Percentiles rank a stretch among this genome's conserved stretches.
phyloP scores from a whole-genome alignment of 352 stramenopile genomes.

The Phytophthora uliginosa region DNA sequence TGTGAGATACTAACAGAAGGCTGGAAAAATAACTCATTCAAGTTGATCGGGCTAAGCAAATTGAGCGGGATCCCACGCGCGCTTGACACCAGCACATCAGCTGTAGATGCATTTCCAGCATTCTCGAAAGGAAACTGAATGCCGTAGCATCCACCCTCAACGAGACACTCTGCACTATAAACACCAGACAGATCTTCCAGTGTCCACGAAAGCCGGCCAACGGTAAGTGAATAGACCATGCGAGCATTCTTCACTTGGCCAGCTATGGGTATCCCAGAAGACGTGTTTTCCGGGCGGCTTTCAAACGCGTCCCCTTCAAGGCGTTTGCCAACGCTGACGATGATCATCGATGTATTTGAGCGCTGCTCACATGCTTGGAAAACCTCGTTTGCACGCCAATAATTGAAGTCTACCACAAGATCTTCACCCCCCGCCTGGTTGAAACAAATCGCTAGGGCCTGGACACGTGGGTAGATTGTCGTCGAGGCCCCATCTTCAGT shows the following conservation, averaged over 20 bases:
- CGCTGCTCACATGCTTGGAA: constrained; percentile 12
- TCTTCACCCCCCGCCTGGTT: constrained; percentile 1
- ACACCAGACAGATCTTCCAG: constrained; percentile 7
- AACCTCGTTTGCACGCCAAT: not conserved
- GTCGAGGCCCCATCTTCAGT: not conserved
- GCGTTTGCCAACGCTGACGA: constrained; percentile 22
- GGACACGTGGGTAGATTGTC: constrained; percentile 17
- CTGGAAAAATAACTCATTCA: not conserved
- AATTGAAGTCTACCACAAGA: constrained; percentile 1
- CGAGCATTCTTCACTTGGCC: constrained; percentile 14
- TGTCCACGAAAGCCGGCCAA: constrained; percentile 30
- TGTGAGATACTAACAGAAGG: constrained; percentile 3
- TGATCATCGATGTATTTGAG: constrained; percentile 20
- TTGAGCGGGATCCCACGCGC: not conserved
- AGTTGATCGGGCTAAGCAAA: constrained; percentile 15
- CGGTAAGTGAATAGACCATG: constrained; percentile 28
- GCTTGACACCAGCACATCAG: not conserved
- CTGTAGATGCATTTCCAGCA: not conserved
- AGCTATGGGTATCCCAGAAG: not conserved
- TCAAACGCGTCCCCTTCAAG: constrained; percentile 21
- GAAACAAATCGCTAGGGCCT: constrained; percentile 17
- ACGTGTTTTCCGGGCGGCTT: not conserved
- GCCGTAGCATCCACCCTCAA: not conserved
- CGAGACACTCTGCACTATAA: not conserved
- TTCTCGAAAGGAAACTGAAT: not conserved